These are phyloP conservation scores for Coffea canephora DNA, from an alignment of 257 asterid genomes.

Conservation along the genomic window DNA sequence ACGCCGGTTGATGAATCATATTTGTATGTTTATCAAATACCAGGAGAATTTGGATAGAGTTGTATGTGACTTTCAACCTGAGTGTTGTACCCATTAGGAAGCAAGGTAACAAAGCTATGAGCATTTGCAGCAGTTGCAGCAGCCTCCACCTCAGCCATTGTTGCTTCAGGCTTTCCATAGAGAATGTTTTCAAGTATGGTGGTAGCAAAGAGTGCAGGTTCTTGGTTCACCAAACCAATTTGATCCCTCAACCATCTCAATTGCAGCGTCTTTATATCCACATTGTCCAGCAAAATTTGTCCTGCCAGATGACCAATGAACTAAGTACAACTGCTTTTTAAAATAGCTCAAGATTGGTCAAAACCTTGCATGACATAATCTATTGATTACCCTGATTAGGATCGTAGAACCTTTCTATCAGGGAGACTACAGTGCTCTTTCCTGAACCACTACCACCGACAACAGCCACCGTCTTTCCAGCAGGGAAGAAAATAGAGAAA, in stretches of 20 bases:
- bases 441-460: constrained; percentile 99
- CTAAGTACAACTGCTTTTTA: constrained; percentile 1
- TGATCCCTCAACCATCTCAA: constrained; percentile 90
- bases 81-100: constrained; percentile 91
- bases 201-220: constrained; percentile 97
- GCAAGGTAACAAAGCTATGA: constrained; percentile 81
- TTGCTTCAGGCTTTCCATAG: constrained; percentile 92
- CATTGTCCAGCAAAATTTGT: constrained; percentile 76
- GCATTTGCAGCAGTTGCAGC: constrained; percentile 97
- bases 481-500: constrained; percentile 92
- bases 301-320: constrained; percentile 44
- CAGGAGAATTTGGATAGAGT: not conserved
- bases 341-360: not conserved
- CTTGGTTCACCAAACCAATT: constrained; percentile 97
- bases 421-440: constrained; percentile 90
- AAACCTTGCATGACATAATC: not conserved
- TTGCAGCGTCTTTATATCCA: constrained; percentile 79
- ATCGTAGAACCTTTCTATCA: constrained; percentile 92
- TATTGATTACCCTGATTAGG: constrained; percentile 73
- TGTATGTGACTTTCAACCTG: constrained; percentile 45
- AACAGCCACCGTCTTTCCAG: constrained; percentile 95
- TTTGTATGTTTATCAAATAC: not conserved
- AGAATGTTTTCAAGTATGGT: constrained; percentile 90
- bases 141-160: constrained; percentile 87
- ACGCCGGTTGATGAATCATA: not conserved